Conservation (phyloP, 2,329 filamentous ascomycete species). For the Colletotrichum falcatum region DNA sequence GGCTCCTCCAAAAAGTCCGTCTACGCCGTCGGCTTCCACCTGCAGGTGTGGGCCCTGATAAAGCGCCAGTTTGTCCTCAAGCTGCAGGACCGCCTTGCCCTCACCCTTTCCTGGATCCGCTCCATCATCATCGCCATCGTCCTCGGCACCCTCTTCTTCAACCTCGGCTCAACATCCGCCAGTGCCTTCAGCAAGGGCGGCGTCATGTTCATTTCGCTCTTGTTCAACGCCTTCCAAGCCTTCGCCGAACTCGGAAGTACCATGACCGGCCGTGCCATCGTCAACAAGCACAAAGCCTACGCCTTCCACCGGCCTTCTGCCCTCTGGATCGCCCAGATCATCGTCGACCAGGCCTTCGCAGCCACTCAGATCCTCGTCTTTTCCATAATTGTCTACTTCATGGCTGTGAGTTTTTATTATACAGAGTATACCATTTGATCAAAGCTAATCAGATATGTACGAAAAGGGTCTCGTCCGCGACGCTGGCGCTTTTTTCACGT, state of each 20-base stretch:
- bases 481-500: conserved; percentile 83
- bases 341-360: conserved; percentile 81
- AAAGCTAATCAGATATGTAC: too few relatives aligned
- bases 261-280: conserved; percentile 80
- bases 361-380: conserved; percentile 79
- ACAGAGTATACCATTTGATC: too few relatives aligned
- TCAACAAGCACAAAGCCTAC: conserved; percentile 87
- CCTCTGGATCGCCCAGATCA: conserved; percentile 85
- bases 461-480: conserved; percentile 70
- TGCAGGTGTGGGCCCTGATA: conserved; percentile 86
- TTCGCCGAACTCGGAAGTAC: conserved; percentile 81
- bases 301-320: conserved; percentile 86
- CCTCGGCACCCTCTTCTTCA: conserved; percentile 81
- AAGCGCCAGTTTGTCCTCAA: conserved; percentile 88
- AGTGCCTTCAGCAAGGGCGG: conserved; percentile 86
- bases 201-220: conserved; percentile 81
- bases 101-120: conserved; percentile 77
- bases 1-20: conserved; percentile 80
- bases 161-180: conserved; percentile 73
- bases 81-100: conserved; percentile 85
- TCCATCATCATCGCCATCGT: conserved; percentile 81
- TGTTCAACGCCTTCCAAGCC: conserved; percentile 91
- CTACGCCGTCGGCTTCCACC: conserved; percentile 85
- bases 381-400: conserved; percentile 82
- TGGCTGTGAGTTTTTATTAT: conserved; percentile 57